Evolutionary conservation across 2,329 filamentous ascomycete genomes (phyloP), one percentile per base, ranked within the genome.

Genomic region (Cytospora paraplurivora): DNA sequence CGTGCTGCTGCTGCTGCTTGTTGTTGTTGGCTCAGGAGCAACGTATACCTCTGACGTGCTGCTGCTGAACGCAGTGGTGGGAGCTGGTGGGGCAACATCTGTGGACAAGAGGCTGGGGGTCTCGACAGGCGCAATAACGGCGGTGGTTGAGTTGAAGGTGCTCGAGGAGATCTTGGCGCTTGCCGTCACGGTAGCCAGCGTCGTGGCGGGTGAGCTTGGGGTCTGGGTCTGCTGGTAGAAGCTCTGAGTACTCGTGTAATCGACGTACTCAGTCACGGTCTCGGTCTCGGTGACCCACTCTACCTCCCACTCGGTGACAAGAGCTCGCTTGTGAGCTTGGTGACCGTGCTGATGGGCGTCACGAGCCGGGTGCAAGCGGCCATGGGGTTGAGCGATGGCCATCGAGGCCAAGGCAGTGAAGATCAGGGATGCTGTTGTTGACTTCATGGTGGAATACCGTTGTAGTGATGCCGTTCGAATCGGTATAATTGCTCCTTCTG

Each of bases 241-340:
- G 69, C 74, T 78, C 71, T 78, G 66, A 61, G 83, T 85, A 69
- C 78, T 77, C 67, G 76, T 79, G 41, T 76, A 75, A 68, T 84
- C 82, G 61, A 85, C 71, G 57, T 77, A 63, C 74, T 81, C 73
- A 64, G 82, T 80, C 66, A 85, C 79, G 3, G 77, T 78, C 68
- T 82, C 79, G 3, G 77, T 78, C 68, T 82, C 78, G 7, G 79
- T 83, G 68, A 84, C 81, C 76, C 80, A 84, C 69, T 79, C 79
- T 8, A 76, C 78, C 19, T 74, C 76, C 73, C 74, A 77, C 53
- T 76, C 72, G 50, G 80, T 82, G 68, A 82, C 77, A 15, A 83
- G 63, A 21, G 72, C 78, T 57, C 78, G 77, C 73, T 80, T 80
- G 56, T 75, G 69, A 62, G 73, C 71, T 56, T 66, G 71, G 66